These are phyloP conservation scores for Hyaloscypha bicolor DNA, from an alignment of 495 filamentous ascomycete genomes.

Conservation along the genomic window DNA sequence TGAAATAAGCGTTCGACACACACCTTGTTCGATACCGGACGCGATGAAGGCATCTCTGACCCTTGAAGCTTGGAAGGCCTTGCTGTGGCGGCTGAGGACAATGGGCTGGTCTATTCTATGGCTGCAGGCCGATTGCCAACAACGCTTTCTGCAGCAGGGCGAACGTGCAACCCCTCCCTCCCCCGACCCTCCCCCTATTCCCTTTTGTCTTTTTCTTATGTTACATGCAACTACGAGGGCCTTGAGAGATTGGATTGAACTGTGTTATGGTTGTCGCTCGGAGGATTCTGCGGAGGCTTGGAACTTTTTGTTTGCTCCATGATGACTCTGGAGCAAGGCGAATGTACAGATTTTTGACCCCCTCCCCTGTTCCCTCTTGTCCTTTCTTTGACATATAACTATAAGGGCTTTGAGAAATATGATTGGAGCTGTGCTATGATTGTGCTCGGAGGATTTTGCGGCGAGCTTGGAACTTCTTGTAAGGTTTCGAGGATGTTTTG, in stretches of 20 bases:
- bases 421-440: not conserved
- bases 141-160: not conserved
- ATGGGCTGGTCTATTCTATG: conserved; percentile 7
- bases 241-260: no score
- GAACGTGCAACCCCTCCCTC: not conserved
- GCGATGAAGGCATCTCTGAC: conserved; percentile 99
- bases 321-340: not conserved
- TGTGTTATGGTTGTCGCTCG: no score
- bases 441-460: not conserved
- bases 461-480: not conserved
- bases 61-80: conserved; percentile 51
- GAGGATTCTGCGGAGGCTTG: no score
- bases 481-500: not conserved
- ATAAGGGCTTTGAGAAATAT: not conserved
- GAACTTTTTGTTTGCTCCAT: no score
- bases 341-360: not conserved
- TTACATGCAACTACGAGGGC: not conserved
- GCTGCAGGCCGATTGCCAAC: not conserved
- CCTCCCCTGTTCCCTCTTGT: no score
- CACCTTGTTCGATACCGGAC: conserved; percentile 96
- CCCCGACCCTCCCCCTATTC: not conserved
- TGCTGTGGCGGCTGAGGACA: not conserved
- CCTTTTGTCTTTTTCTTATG: not conserved
- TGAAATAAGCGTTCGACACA: conserved; percentile 99
- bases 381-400: no score